These are phyloP conservation scores for Amoebophrya sp. DNA, from an alignment of 169 alveolate genomes.

Conservation along the genomic window DNA sequence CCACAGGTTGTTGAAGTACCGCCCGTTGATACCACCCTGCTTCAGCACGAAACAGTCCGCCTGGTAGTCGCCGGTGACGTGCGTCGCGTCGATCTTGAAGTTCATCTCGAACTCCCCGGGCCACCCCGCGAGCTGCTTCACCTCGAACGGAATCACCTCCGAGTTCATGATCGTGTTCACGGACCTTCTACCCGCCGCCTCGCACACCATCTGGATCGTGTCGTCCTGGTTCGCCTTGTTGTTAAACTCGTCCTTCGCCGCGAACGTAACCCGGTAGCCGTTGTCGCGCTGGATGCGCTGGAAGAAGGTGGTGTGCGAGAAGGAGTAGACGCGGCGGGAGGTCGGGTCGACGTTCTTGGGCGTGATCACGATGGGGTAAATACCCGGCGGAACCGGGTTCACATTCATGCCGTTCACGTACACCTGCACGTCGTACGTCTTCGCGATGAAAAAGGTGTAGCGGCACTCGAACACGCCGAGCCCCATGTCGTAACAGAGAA, in stretches of 20 bases:
- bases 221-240: slow-evolving; percentile 11
- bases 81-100: not conserved
- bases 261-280: not conserved
- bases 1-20: slow-evolving; percentile 32
- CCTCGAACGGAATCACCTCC: not conserved
- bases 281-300: slow-evolving; percentile 1
- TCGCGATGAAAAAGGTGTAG: not conserved
- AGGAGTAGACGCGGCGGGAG: slow-evolving; percentile 1
- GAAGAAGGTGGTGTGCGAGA: not conserved
- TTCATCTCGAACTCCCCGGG: slow-evolving; percentile 2
- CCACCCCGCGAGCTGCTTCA: not conserved
- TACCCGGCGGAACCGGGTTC: not conserved
- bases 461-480: slow-evolving; percentile 14
- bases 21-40: slow-evolving; percentile 31
- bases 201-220: slow-evolving; percentile 11
- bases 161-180: not conserved
- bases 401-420: not conserved
- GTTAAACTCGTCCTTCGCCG: slow-evolving; percentile 13
- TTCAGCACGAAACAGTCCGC: slow-evolving; percentile 24
- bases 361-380: slow-evolving; percentile 6
- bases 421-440: not conserved
- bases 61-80: slow-evolving; percentile 14
- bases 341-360: slow-evolving; percentile 7
- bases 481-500: slow-evolving; percentile 5
- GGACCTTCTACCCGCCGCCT: slow-evolving; percentile 1